phyloP scores from a whole-genome alignment of 2,329 filamentous ascomycete species.

The Lachnum nothofagi region DNA sequence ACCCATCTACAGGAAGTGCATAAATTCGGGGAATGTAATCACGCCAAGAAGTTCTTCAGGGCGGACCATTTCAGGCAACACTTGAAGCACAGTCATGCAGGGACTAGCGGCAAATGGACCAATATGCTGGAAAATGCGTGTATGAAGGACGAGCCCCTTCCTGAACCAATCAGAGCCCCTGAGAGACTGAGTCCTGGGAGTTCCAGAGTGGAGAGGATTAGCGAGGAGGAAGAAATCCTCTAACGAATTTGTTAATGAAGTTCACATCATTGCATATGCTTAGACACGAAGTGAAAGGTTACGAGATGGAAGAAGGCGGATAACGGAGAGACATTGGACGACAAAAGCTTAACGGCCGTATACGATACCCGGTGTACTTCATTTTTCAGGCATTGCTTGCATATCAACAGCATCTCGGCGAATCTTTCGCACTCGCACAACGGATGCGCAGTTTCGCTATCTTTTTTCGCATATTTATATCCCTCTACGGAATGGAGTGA shows the following conservation, averaged over 20 bases:
- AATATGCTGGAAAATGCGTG: slow-evolving; percentile 96
- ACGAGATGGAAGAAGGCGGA: slow-evolving; percentile 5
- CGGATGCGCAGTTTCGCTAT: slow-evolving; percentile 8
- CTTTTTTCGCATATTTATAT: slow-evolving; percentile 10
- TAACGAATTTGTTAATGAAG: slow-evolving; percentile 5
- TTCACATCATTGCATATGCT: slow-evolving; percentile 2
- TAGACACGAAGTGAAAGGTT: slow-evolving; percentile 2
- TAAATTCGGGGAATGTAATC: slow-evolving; percentile 97
- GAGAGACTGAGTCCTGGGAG: slow-evolving; percentile 27
- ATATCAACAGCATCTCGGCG: slow-evolving; percentile 18
- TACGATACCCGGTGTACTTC: slow-evolving; percentile 25
- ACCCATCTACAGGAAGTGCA: slow-evolving; percentile 86
- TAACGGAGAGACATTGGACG: slow-evolving; percentile 7
- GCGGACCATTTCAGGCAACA: slow-evolving; percentile 98
- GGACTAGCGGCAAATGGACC: slow-evolving; percentile 96
- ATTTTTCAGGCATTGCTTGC: slow-evolving; percentile 27
- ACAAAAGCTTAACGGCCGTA: slow-evolving; percentile 23
- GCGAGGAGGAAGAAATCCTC: slow-evolving; percentile 30
- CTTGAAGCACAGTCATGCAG: slow-evolving; percentile 93
- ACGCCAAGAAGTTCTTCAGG: slow-evolving; percentile 94
- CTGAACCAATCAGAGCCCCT: slow-evolving; percentile 33
- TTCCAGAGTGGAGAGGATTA: slow-evolving; percentile 27
- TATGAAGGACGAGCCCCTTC: slow-evolving; percentile 78
- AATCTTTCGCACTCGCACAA: slow-evolving; percentile 5
- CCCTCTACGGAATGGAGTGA: slow-evolving; percentile 7